Base-by-base conservation (phyloP, 495 filamentous ascomycete species). In the Xylaria curta region DNA sequence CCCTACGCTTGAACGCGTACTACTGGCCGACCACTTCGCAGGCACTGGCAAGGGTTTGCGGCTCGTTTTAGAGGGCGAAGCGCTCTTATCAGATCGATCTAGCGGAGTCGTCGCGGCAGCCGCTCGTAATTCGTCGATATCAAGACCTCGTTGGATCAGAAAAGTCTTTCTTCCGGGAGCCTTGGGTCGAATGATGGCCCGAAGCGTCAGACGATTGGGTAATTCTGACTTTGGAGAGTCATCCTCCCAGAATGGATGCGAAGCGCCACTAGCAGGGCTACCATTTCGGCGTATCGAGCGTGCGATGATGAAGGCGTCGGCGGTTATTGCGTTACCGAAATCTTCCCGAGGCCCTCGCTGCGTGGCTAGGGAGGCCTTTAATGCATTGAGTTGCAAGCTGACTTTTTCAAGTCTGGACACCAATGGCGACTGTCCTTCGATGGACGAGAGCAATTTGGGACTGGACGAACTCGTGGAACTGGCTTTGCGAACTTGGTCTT, bases 71-170 rank as follows among this genome's bases (percentile, higher is more conserved):
- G 51, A 36, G 21, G 66, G 53, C 49, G 66, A 65, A 13, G 33
- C n/a, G 36, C 15, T 46, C 56, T 65, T 65, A 66, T 21, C 31
- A 6, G 21, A 36, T 7, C 28, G 31, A n/a, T 60, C 28, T 53
- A 61, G 31, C 36, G 49, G 6, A 46, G 68, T 66, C 28, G 33
- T 38, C 31, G 62, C 47, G 31, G 80, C 68, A 1, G 79, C 81
- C 24, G 81, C 77, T 49, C 82, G 79, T 7, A 85, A 79, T 47
- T 81, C 78, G 36, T 84, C 81, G 42, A 84, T 80, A 66, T 87
- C 77, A 56, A 87, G 84, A 42, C 78, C 78, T 3, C 85, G 78
- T 70, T 82, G 79, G n/a, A 88, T 80, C 0, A 86, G 61, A 72
- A 87, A 86, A 10, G 83, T 81, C 61, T 83, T 80, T 40, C 79